Base-by-base conservation (phyloP, 495 filamentous ascomycete species). In the Penicillium subrubescens region DNA sequence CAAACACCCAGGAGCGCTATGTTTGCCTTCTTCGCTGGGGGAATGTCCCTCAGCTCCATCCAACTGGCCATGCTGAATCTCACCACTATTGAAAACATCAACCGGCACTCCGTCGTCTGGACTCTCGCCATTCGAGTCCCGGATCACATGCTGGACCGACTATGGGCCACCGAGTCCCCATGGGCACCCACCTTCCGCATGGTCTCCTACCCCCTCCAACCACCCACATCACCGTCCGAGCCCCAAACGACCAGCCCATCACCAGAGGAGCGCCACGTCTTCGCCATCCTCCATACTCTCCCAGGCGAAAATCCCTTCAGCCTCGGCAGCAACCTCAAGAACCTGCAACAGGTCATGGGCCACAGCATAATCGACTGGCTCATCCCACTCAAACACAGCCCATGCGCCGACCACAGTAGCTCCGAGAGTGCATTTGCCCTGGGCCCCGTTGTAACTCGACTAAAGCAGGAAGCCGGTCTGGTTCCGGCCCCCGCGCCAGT, bases 281-380 rank as follows among this genome's bases (percentile, higher is more conserved):
- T 94, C 67, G 91, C 89, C 41, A 88, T 96, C 44, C 84, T 94
- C 6, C 83, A 83, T 62, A 94, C 89, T 11, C 78, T 83, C 14
- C 85, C 83, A 5, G 92, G 92, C 21, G 88, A 92, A 51, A 94
- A 95, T 65, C 92, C 91, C 1, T 96, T 90, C 84, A 86, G 91
- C 66, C 76, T 94, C 8, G 90, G 88, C 25, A 79, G 70, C 34
- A 59, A 72, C 0, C 81, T 84, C 61, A 77, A 83, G 39, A 96
- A 96, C 71, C 89, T 91, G 66, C 83, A 88, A 65, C 84, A 88
- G 39, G 83, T 96, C 11, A 89, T 96, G 85, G 92, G 92, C 8
- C 79, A 84, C 46, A 85, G 76, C n/a, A 60, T 86, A 11, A 63
- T 83, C 48, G 92, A 95, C 64, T 94, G 90, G 90, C 72, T 94